Evolutionary conservation across 2,329 filamentous ascomycete genomes (phyloP), one percentile per base, ranked within the genome.

Genomic region (Stagonosporopsis vannaccii): DNA sequence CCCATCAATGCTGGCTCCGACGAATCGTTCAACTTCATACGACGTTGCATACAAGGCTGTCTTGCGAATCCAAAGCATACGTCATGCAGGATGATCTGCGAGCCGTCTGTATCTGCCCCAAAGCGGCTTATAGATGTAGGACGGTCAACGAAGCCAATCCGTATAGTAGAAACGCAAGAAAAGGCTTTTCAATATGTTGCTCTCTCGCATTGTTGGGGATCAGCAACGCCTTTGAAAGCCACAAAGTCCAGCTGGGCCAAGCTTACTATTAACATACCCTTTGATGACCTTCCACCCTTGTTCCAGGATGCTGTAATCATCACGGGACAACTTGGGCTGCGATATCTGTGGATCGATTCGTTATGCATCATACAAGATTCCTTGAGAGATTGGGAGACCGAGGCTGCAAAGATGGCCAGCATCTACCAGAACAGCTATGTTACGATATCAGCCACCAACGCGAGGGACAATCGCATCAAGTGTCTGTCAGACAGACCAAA

Each of bases 321-420:
- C 15, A 72, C 69, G 23, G 62, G 72, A 2, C 68, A 71, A 35
- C 62, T 75, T 2, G 70, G 69, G 4, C 28, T 74, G n/a, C 63
- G 68, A 2, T 75, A 73, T 40, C 56, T 75, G 11, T 75, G 73
- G 72, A 74, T 74, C 15, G 73, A 75, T 45, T 66, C 63, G 0
- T 56, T 75, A 1, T 75, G 73, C 46, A 75, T 75, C 22, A 69
- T 75, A 3, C 73, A 75, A 59, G 71, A 74, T 33, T 67, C 62
- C 6, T 42, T 63, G 5, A 55, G 67, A 9, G 73, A 76, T 48
- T 76, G 72, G 71, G 69, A 72, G 54, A 67, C 62, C 1, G 72
- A 76, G 42, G 67, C 69, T 9, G 52, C 65, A 3, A 75, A 73
- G 40, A 75, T 76, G 73, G 65, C 66, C 2, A 64, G 59, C 36